Evolutionary conservation across 2,329 filamentous ascomycete species (phyloP), one percentile per base, ranked within the genome.

Genomic region (Tolypocladium cylindrosporum): DNA sequence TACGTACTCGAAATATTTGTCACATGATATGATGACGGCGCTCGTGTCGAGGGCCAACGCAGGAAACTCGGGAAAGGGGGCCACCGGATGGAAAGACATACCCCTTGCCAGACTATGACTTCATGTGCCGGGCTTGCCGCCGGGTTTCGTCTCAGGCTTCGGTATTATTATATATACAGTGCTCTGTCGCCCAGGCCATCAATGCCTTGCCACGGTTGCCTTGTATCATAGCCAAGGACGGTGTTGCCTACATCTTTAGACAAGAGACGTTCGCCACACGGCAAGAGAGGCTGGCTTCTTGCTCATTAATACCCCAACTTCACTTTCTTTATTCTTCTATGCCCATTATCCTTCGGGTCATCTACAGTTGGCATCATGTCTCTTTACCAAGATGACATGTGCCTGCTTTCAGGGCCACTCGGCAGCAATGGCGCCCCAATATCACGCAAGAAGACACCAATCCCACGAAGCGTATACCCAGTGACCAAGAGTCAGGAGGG

Each of bases 401-500:
- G 55, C 31, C 41, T 56, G 7, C 42, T 56, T 7, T 56, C 55
- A 2, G 55, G 55, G 27, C 55, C 55, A 21, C 27, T 41, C 11
- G 34, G 27, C 41, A 11, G 36, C 11, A 16, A 14, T 14, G 19
- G 34, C 13, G 27, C 16, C 36, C 39, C 27, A 40, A 11, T 10
- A n/a, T 10, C 39, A 5, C 9, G 6, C 11, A n/a, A 31, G 24
- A 16, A 21, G 39, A 27, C 45, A 13, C 37, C 45, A 27, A 45
- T 53, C 7, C 55, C 55, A 16, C 19, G 4, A 42, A 36, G 52
- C 19, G 48, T 55, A 31, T 60, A 55, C 21, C 57, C 59, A 14
- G 42, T 60, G 41, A 57, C 59, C 16, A 60, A 59, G 53, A 59
- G 59, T 11, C 59, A 60, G 48, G 57, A 57, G n/a, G 59, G 55